Base-by-base conservation (phyloP, 208 protist species). In the Trypanosomatidae sp. region DNA sequence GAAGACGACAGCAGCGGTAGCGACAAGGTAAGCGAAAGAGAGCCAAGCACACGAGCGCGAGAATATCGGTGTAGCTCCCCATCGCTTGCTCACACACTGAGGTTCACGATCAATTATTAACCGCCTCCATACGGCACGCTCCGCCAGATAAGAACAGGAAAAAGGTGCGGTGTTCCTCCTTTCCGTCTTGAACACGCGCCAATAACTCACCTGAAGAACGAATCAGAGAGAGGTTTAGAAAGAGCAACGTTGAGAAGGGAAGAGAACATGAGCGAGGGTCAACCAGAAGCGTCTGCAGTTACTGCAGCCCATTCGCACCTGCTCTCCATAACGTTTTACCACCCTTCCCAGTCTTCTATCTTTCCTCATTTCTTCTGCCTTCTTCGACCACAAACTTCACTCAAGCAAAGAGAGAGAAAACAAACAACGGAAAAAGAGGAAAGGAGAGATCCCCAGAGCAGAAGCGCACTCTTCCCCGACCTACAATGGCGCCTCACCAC, bases 191-290 rank as follows among this genome's bases (percentile, higher is more conserved):
- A 10, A 13, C 30, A n/a, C 59, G 22, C 39, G 22, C 44, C 10
- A 13, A 25, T 10, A 10, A 46, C 15, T 43, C 22, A 43, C 39
- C 17, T 10, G 22, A 65, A 44, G 59, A 43, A 66, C 50, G 28
- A 52, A 71, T 49, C 41, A 59, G 59, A 36, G n/a, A 67, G 44
- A n/a, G 36, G n/a, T n/a, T 53, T n/a, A 65, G 12, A 49, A 65
- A 65, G n/a, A 17, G 55, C n/a, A 65, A 17, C 39, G n/a, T 28
- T 41, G 22, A 13, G n/a, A 50, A 39, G 13, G 33, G 15, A 41
- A 55, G 47, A 52, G 30, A 69, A 67, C 28, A 50, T 17, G 28
- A 43, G 3, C 43, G 46, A 69, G 25, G 39, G 28, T 1, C 36
- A 43, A 25, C 9, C 33, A 7, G 36, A 41, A 28, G 15, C 39